Base-by-base conservation (phyloP, 805 yeast species). In the Wickerhamomyces chambardii region DNA sequence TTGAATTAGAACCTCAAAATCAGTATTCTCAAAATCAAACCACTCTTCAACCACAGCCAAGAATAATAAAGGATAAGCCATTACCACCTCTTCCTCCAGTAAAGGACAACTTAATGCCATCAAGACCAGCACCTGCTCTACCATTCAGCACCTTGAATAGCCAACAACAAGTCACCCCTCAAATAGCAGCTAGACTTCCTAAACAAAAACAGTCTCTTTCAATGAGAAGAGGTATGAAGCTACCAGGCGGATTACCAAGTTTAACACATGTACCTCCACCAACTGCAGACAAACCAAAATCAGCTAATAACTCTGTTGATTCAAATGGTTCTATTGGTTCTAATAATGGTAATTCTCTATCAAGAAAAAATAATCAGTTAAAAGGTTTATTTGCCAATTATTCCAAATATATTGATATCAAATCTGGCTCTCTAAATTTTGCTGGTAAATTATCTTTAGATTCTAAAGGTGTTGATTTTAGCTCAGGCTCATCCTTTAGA, bases 401-500 rank as follows among this genome's bases (percentile, higher is more conserved):
- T 55, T 75, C 94, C 17, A 82, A 85, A 50, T 90, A 85, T 53
- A 74, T 92, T 33, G 97, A 92, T 58, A 80, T 90, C 46, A 84
- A 86, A 52, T 82, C 95, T 1, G 98, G 98, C 4, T 77, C 89
- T 4, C 70, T 92, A 38, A 89, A 85, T 50, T 92, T 92, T 57
- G 81, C 89, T 1, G 97, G 96, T 14, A 92, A 92, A 55, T 85
- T 96, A 4, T 85, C 95, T 1, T 61, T 92, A 33, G 92, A 89
- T 48, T 81, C 97, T 0, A 76, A 84, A 44, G 98, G 98, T 32
- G 80, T 92, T 33, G 92, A 87, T 55, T 92, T 92, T 50, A 73
- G 84, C 27, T 77, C 84, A 33, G 98, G 98, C 1, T 74, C 89
- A 2, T 78, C 87, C 32, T 89, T 92, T 60, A 68, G 83, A 39